Evolutionary conservation across 345 rosid genomes (phyloP).

Genomic region (Moringa oleifera): DNA sequence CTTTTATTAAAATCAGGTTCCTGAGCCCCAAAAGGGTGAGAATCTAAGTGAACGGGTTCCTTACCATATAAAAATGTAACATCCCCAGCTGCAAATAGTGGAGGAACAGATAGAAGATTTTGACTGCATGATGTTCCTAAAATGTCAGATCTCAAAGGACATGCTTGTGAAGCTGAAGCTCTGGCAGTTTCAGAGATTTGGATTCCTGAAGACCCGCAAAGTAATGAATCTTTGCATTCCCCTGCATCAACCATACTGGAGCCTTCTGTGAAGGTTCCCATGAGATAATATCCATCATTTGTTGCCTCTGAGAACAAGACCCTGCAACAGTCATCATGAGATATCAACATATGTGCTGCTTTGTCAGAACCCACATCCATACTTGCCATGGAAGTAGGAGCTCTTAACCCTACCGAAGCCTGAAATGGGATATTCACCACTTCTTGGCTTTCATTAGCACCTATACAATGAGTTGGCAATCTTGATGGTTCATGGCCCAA

Average conservation of each 20-base stretch:
- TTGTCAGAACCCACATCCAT: slow-evolving; percentile 28
- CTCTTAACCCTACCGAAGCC: slow-evolving; percentile 34
- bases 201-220: slow-evolving; percentile 31
- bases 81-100: slow-evolving; percentile 29
- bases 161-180: slow-evolving; percentile 32
- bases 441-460: slow-evolving; percentile 39
- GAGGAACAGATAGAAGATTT: slow-evolving; percentile 30
- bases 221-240: slow-evolving; percentile 31
- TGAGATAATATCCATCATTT: slow-evolving; percentile 32
- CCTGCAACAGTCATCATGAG: slow-evolving; percentile 90
- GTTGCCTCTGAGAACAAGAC: slow-evolving; percentile 60
- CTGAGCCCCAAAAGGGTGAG: slow-evolving; percentile 37
- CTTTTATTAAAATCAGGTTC: slow-evolving; percentile 37
- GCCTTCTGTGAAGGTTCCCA: slow-evolving; percentile 36
- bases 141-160: slow-evolving; percentile 38
- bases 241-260: slow-evolving; percentile 29
- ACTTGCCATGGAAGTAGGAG: slow-evolving; percentile 41
- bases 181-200: slow-evolving; percentile 37
- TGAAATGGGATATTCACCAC: slow-evolving; percentile 35
- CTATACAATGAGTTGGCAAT: slow-evolving; percentile 35
- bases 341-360: slow-evolving; percentile 50
- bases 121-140: slow-evolving; percentile 43
- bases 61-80: slow-evolving; percentile 23
- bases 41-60: slow-evolving; percentile 36
- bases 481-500: slow-evolving; percentile 41